Conservation (phyloP, 2,329 filamentous ascomycete species). For the Fusarium verticillioides region DNA sequence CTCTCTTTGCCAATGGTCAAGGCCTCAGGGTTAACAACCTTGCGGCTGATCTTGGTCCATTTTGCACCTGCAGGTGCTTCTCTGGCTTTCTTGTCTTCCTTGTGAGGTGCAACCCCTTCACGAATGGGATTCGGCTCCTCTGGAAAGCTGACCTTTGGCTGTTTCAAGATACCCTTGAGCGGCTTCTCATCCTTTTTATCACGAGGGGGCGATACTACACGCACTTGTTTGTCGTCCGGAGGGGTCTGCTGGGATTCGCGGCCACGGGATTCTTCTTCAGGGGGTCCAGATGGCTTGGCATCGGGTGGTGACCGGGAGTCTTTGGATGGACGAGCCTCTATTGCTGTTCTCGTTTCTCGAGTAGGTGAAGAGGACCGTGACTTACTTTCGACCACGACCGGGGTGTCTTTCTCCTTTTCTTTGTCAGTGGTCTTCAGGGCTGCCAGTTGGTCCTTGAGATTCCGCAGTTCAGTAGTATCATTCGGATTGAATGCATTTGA, state of each 20-base stretch:
- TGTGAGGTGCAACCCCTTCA: conserved; percentile 93
- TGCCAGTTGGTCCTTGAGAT: conserved; percentile 62
- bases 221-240: conserved; percentile 61
- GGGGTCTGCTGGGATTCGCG: conserved; percentile 52
- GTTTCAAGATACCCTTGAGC: conserved; percentile 86
- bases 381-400: conserved; percentile 37
- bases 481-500: conserved; percentile 63
- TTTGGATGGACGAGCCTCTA: conserved; percentile 28
- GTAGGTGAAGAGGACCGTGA: conserved; percentile 39
- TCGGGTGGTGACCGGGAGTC: conserved; percentile 26
- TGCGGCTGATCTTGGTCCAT: conserved; percentile 93
- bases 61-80: conserved; percentile 82
- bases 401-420: conserved; percentile 39
- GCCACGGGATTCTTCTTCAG: conserved; percentile 52
- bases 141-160: conserved; percentile 83
- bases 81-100: conserved; percentile 78
- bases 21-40: conserved; percentile 89
- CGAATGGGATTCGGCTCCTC: conserved; percentile 85
- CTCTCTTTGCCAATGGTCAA: conserved; percentile 88
- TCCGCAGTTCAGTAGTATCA: conserved; percentile 60
- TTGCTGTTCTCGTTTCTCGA: conserved; percentile 18
- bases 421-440: conserved; percentile 50
- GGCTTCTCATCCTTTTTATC: conserved; percentile 73
- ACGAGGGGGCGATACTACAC: conserved; percentile 78
- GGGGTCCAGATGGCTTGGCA: conserved; percentile 26